phyloP scores from a whole-genome alignment of 345 rosid genomes.

The Pistacia atlantica region DNA sequence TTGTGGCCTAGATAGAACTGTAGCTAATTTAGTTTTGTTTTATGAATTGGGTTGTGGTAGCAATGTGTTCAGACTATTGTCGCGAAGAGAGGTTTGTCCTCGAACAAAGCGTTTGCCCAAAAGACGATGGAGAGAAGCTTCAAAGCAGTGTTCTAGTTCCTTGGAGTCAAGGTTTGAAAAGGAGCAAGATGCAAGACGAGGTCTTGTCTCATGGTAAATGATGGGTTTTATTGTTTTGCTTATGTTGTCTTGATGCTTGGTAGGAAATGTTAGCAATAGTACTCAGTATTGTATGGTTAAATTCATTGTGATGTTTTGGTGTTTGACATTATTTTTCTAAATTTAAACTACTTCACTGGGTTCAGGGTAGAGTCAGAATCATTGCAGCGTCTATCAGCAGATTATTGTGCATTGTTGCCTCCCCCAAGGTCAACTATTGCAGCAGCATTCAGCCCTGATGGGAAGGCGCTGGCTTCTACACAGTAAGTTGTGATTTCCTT shows the following conservation, averaged over 20 bases:
- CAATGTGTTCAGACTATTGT: slow-evolving; percentile 63
- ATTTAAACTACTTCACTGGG: slow-evolving; percentile 11
- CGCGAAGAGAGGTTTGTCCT: slow-evolving; percentile 69
- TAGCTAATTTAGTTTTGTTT: background rate
- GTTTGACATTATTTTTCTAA: background rate
- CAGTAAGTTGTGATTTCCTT: slow-evolving; percentile 51
- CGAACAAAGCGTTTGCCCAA: slow-evolving; percentile 54
- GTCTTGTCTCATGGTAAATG: slow-evolving; percentile 70
- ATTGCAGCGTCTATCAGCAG: slow-evolving; percentile 63
- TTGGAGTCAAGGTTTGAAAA: slow-evolving; percentile 32
- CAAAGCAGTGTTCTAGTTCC: slow-evolving; percentile 36
- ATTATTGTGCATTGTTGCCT: slow-evolving; percentile 68
- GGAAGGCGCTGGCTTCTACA: slow-evolving; percentile 79
- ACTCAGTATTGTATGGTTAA: background rate
- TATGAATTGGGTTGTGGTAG: slow-evolving; percentile 35
- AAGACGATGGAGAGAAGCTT: slow-evolving; percentile 60
- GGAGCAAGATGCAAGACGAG: slow-evolving; percentile 50
- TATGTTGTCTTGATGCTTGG: background rate
- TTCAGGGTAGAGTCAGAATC: slow-evolving; percentile 84
- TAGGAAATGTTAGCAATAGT: background rate
- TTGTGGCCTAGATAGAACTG: background rate
- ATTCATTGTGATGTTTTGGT: background rate
- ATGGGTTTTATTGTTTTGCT: background rate
- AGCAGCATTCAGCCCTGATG: slow-evolving; percentile 86
- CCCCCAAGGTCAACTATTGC: slow-evolving; percentile 90